A percentile compares a stretch with the other conserved stretches of the same genome.
These are phyloP conservation scores for Stachybotrys chartarum DNA, from an alignment of 2,329 filamentous ascomycete genomes.

Conservation along the genomic window DNA sequence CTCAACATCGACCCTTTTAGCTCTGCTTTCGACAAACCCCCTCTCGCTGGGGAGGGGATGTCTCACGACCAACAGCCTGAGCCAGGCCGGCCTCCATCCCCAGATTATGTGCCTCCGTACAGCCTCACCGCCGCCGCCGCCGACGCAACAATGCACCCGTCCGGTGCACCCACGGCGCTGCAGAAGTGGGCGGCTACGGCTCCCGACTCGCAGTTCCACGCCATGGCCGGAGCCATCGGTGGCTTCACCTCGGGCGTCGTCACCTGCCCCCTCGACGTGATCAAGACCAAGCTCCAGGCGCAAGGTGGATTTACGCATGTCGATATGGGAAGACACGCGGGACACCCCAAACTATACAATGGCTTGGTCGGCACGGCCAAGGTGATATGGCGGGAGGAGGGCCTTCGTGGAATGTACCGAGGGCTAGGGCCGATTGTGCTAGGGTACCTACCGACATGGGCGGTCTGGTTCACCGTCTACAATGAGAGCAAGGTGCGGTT, in stretches of 20 bases:
- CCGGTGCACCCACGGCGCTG: slow-evolving; percentile 31
- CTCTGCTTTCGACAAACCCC: background rate
- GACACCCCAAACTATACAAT: slow-evolving; percentile 62
- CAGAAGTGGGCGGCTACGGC: slow-evolving; percentile 50
- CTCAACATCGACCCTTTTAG: background rate
- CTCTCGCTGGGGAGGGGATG: slow-evolving; percentile 29
- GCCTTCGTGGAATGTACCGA: slow-evolving; percentile 83
- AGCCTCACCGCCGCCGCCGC: slow-evolving; percentile 20
- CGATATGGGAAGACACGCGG: slow-evolving; percentile 40
- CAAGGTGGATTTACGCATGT: slow-evolving; percentile 71
- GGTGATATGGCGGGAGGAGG: slow-evolving; percentile 83
- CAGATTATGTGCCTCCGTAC: slow-evolving; percentile 30
- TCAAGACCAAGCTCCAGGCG: slow-evolving; percentile 96
- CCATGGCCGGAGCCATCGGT: slow-evolving; percentile 78
- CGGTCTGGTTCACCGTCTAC: slow-evolving; percentile 95
- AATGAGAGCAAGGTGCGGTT: slow-evolving; percentile 77
- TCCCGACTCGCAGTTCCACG: slow-evolving; percentile 65
- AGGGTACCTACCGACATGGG: slow-evolving; percentile 96
- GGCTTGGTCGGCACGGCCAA: slow-evolving; percentile 81
- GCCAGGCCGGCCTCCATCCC: slow-evolving; percentile 20
- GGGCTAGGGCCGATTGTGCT: slow-evolving; percentile 90
- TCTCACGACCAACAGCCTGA: slow-evolving; percentile 42
- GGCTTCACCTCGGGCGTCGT: slow-evolving; percentile 91
- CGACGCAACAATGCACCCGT: slow-evolving; percentile 23
- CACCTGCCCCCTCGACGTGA: slow-evolving; percentile 95